Evolutionary conservation across 768 basidiomycete genomes (phyloP), one percentile per base, ranked within the genome.

Genomic region (Tylopilus sp.): DNA sequence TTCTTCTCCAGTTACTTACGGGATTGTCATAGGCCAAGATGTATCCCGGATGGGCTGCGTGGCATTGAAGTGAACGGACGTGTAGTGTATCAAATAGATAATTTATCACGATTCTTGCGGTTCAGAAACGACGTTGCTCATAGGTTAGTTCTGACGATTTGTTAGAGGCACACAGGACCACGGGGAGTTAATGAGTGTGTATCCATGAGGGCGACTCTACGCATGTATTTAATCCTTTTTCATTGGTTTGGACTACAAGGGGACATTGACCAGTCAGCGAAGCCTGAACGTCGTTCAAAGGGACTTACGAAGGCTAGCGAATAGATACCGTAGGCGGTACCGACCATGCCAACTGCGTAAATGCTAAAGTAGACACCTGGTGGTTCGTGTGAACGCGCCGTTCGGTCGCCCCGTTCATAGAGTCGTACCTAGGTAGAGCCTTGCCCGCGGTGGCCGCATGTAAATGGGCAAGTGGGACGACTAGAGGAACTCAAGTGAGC

Each of bases 41-140:
- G 95, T 97, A 96, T 72, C 80, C 84, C 37, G 94, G 87, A 13
- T 96, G 92, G 90, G 86, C 85, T 25, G 73, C 88, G n/a, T 90
- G 87, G 85, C 78, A 88, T 66, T 92, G 51, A 67, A 22, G 13
- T 4, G 7, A 9, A 25, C 0, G 16, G 19, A 11, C 6, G 30
- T 24, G 37, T 26, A 30, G 40, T 28, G 36, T 11, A 24, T 44
- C 16, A 28, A 19, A 16, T n/a, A 21, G 21, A 52, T n/a, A 41
- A 41, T 14, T 50, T 45, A 7, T 34, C 12, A 52, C 4, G 22
- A 50, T 8, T 37, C 31, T 26, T 31, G 21, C 9, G 19, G 16
- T n/a, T 24, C 21, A 21, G 25, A 21, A 4, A 6, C n/a, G 16
- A 50, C 11, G 21, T 10, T 3, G 5, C 19, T 31, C 42, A 22